Conservation (phyloP, 495 filamentous ascomycete species). For the Echria macrotheca region DNA sequence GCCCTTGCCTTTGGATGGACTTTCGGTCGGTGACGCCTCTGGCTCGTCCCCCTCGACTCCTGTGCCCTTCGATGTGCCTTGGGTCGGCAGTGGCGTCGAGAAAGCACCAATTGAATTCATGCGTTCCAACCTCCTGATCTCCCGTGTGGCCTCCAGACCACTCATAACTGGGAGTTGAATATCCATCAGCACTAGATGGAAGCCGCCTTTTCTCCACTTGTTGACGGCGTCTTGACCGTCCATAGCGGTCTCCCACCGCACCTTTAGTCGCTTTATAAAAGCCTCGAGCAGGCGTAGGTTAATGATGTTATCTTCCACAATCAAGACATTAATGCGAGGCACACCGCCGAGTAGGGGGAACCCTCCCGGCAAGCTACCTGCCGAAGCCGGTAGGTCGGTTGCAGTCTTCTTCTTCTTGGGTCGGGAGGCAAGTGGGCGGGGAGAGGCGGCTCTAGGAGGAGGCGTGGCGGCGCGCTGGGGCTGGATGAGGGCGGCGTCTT, state of each 20-base stretch:
- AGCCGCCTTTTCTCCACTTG: slow-evolving; percentile 92
- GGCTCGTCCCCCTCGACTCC: background rate
- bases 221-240: slow-evolving; percentile 87
- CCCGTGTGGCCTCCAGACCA: slow-evolving; percentile 91
- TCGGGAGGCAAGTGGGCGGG: slow-evolving; percentile 38
- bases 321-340: slow-evolving; percentile 94
- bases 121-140: slow-evolving; percentile 85
- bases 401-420: slow-evolving; percentile 51
- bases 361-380: too few relatives aligned
- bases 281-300: slow-evolving; percentile 89
- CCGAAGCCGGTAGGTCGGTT: slow-evolving; percentile 47
- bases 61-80: background rate
- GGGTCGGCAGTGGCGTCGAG: slow-evolving; percentile 30
- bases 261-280: slow-evolving; percentile 93
- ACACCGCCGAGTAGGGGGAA: slow-evolving; percentile 80
- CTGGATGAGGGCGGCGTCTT: slow-evolving; percentile 23
- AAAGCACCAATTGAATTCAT: slow-evolving; percentile 89
- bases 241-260: slow-evolving; percentile 95
- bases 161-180: slow-evolving; percentile 98
- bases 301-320: slow-evolving; percentile 98
- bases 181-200: slow-evolving; percentile 96
- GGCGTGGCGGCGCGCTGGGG: slow-evolving; percentile 43
- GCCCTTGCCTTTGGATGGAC: background rate
- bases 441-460: slow-evolving; percentile 57
- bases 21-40: background rate